Evolutionary conservation across 1,284 basidiomycete species (phyloP).

Genomic region (Termitomyces sp.): DNA sequence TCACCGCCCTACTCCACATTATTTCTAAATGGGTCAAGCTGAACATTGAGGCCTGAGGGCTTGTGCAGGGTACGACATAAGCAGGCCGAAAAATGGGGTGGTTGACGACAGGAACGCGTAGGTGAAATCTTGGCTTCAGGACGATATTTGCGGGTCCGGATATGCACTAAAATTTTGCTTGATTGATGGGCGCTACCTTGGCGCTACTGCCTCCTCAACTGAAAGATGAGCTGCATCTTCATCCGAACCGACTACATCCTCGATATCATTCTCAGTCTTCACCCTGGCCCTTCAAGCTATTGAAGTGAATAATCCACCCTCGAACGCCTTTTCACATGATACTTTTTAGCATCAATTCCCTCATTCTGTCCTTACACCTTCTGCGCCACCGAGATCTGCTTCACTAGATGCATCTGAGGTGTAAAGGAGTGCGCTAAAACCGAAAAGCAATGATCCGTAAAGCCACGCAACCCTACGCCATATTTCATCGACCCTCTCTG

Average conservation of each 20-base stretch:
- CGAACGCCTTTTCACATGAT: not conserved
- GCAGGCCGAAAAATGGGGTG: not conserved
- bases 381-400: not conserved
- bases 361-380: not conserved
- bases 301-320: not conserved
- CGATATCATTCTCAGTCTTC: not conserved
- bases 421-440: not conserved
- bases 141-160: not conserved
- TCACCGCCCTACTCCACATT: not conserved
- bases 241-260: not conserved
- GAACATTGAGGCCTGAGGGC: not conserved
- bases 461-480: not conserved
- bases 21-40: not conserved
- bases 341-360: not conserved
- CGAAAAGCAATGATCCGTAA: not conserved
- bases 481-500: not conserved
- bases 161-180: not conserved
- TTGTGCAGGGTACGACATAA: not conserved
- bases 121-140: not conserved
- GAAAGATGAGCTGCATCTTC: not conserved
- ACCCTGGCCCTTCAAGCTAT: not conserved
- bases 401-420: not conserved
- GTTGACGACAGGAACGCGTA: not conserved
- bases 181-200: not conserved
- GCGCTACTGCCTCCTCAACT: not conserved